These are phyloP conservation scores for Didymella pomorum DNA, from an alignment of 2,329 filamentous ascomycete species.

Conservation along the genomic window DNA sequence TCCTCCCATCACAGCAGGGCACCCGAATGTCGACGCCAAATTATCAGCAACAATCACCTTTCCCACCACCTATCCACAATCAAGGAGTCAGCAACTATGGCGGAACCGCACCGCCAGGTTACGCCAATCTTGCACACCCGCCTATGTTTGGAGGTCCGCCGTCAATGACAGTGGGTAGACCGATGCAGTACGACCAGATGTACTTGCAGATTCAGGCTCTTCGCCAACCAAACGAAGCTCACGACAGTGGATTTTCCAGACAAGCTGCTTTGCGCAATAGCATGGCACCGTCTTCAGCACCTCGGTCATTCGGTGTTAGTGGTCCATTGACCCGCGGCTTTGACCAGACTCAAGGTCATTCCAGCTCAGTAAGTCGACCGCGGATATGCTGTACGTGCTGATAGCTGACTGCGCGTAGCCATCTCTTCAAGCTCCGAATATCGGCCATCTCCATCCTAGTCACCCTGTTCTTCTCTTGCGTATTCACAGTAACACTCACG, in stretches of 20 bases:
- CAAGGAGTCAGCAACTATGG: background rate
- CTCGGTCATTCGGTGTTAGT: background rate
- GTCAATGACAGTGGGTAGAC: background rate
- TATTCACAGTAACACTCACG: conserved; percentile 26
- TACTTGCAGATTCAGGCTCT: background rate
- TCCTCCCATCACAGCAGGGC: background rate
- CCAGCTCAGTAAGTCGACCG: background rate
- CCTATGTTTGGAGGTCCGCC: background rate
- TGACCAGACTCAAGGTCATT: background rate
- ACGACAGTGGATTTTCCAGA: background rate
- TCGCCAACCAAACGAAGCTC: background rate
- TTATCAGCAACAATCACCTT: background rate
- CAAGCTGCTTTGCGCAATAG: background rate
- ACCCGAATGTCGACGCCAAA: background rate
- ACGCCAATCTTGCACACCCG: background rate
- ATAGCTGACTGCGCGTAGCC: conserved; percentile 10
- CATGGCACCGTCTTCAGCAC: background rate
- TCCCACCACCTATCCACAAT: background rate
- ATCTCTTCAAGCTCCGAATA: background rate
- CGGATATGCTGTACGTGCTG: no score
- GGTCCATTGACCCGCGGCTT: background rate
- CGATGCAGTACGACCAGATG: background rate
- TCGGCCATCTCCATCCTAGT: background rate
- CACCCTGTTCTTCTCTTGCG: conserved; percentile 11
- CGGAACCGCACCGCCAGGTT: background rate